These are phyloP conservation scores for Saccharum hybrid DNA, from an alignment of 202 grass and related monocot genomes.

Conservation along the genomic window DNA sequence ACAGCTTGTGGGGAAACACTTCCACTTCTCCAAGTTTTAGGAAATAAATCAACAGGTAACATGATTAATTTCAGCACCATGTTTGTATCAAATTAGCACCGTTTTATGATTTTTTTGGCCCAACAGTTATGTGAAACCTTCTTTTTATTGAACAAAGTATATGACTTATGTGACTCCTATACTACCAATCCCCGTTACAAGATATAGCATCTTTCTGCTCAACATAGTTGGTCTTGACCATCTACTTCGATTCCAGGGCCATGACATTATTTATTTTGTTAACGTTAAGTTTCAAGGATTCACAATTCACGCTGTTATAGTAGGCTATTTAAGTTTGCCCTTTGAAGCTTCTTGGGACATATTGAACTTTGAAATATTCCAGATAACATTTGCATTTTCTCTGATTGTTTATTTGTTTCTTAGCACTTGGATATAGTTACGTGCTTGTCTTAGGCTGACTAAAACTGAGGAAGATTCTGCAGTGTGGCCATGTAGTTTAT, in stretches of 20 bases:
- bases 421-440: not conserved
- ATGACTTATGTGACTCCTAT: not conserved
- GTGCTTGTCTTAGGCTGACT: not conserved
- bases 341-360: not conserved
- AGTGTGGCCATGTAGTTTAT: not conserved
- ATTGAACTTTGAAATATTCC: not conserved
- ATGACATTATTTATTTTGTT: not conserved
- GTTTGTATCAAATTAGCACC: not conserved
- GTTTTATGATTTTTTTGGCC: conserved; percentile 5
- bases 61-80: not conserved
- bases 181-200: not conserved
- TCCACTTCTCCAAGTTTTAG: conserved; percentile 33
- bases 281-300: not conserved
- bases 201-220: not conserved
- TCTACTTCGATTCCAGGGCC: not conserved
- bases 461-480: not conserved
- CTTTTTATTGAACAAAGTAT: not conserved
- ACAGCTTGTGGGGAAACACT: not conserved
- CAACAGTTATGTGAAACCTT: not conserved
- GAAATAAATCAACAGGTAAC: conserved; percentile 5
- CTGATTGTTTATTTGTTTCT: conserved; percentile 5
- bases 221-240: not conserved
- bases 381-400: not conserved
- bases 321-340: not conserved
- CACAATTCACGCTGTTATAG: not conserved